These are phyloP conservation scores for Ustilago esculenta DNA, from an alignment of 1,284 basidiomycete species.

Conservation along the genomic window DNA sequence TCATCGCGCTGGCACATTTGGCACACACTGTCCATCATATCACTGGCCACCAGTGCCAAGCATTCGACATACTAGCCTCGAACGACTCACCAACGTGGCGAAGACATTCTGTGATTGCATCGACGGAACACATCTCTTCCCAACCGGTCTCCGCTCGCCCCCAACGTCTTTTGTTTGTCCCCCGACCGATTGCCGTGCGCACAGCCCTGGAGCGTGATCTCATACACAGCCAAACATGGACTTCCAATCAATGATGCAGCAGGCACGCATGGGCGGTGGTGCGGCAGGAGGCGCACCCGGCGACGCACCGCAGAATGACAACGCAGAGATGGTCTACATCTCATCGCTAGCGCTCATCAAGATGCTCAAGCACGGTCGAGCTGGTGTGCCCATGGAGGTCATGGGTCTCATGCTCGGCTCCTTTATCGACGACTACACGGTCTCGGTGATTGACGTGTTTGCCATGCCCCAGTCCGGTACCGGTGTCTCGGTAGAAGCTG, in stretches of 20 bases:
- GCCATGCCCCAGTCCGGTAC: slow-evolving; percentile 99
- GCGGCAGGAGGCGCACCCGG: slow-evolving; percentile 37
- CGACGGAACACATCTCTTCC: not conserved
- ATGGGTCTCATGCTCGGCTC: slow-evolving; percentile 99
- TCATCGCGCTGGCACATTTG: too few relatives aligned
- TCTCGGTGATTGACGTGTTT: slow-evolving; percentile 94
- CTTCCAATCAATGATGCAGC: slow-evolving; percentile 61
- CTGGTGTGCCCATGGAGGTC: slow-evolving; percentile 99
- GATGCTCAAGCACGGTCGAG: slow-evolving; percentile 99
- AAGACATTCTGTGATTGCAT: too few relatives aligned
- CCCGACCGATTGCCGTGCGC: too few relatives aligned
- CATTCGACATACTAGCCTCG: not conserved
- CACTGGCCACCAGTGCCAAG: not conserved
- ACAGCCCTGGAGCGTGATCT: too few relatives aligned
- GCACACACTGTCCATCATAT: not conserved
- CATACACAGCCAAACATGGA: slow-evolving; percentile 44
- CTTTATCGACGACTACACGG: slow-evolving; percentile 92
- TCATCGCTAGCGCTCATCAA: slow-evolving; percentile 65
- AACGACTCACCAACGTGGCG: too few relatives aligned
- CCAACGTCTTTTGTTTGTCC: too few relatives aligned
- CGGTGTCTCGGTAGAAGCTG: slow-evolving; percentile 97
- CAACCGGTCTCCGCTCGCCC: too few relatives aligned
- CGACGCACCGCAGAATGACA: slow-evolving; percentile 68
- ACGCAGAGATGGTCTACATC: slow-evolving; percentile 67
- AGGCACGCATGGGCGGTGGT: slow-evolving; percentile 57